These are phyloP conservation scores for Massospora cicadina DNA, from an alignment of 371 early-diverging fungal genomes.

Conservation along the genomic window DNA sequence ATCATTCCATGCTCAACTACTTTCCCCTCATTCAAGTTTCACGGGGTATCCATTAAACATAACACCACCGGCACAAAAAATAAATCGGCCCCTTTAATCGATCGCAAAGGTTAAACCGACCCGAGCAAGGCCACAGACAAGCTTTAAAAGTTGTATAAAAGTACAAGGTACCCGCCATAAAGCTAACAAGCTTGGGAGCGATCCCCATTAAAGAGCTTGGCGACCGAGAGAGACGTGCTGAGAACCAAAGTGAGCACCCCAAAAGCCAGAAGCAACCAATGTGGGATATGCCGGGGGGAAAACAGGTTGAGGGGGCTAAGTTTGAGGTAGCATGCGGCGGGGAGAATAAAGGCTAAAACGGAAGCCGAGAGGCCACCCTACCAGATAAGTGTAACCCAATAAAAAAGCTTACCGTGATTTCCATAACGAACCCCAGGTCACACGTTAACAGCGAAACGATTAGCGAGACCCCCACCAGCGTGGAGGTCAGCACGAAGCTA, in stretches of 20 bases:
- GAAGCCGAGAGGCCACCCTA: conserved; percentile 10
- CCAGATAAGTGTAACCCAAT: neutral
- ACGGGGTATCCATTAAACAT: no score
- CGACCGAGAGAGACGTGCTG: conserved; percentile 29
- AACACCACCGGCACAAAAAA: no score
- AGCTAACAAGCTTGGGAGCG: neutral
- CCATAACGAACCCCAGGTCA: conserved; percentile 52
- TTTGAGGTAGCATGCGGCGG: conserved; percentile 43
- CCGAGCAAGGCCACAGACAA: no score
- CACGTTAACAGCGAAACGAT: conserved; percentile 41
- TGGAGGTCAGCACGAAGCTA: conserved; percentile 39
- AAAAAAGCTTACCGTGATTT: conserved; percentile 42
- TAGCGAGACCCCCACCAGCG: conserved; percentile 30
- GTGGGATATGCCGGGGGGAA: conserved; percentile 28
- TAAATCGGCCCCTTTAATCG: no score
- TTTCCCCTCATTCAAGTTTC: no score
- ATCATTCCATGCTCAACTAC: no score
- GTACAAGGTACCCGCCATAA: neutral
- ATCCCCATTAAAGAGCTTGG: conserved; percentile 16
- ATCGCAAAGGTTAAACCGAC: no score
- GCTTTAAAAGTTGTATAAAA: neutral
- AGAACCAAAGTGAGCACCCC: conserved; percentile 40
- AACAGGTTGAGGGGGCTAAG: conserved; percentile 29
- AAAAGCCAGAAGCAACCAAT: conserved; percentile 38
- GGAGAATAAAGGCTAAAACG: conserved; percentile 45